Evolutionary conservation across 352 stramenopile species (phyloP), one percentile per base, ranked within the genome.

Genomic region (Phytophthora quininea): DNA sequence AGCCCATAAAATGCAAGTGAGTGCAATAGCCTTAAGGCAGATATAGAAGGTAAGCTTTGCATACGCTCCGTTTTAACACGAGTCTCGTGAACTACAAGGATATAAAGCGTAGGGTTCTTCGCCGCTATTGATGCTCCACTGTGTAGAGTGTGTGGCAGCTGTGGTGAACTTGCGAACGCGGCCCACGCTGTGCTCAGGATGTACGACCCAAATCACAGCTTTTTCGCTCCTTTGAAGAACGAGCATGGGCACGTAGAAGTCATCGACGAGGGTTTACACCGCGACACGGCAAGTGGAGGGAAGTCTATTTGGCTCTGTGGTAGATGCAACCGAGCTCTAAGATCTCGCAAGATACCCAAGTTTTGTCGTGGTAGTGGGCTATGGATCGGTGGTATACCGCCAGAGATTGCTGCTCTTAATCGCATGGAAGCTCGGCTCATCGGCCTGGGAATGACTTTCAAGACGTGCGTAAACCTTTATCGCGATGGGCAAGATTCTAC

Each of bases 31-130:
- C 5, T 40, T 10, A 10, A 40, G 35, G 35, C 35, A 11, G 35
- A 40, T 10, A 40, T 11, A 40, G 5, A 40, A 40, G 35, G 35
- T 40, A 40, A 40, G 5, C 35, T 40, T 11, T 10, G 35, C 35
- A n/a, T n/a, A n/a, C n/a, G n/a, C n/a, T n/a, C n/a, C n/a, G n/a
- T n/a, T n/a, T n/a, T n/a, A n/a, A n/a, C n/a, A n/a, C n/a, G n/a
- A n/a, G n/a, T n/a, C n/a, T 40, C 5, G 35, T 40, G 35, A 11
- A 40, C 35, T 40, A 40, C 10, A 10, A 11, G 35, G 35, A 40
- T 40, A 40, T 40, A 40, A n/a, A n/a, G n/a, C n/a, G n/a, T n/a
- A n/a, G 35, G 5, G 10, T 59, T 59, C 50, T 59, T 59, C 29
- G 19, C 7, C 12, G 24, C n/a, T 4, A 59, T 50, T 27, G 40